These are phyloP conservation scores for Coleophoma crateriformis DNA, from an alignment of 2,329 filamentous ascomycete species.

Conservation along the genomic window DNA sequence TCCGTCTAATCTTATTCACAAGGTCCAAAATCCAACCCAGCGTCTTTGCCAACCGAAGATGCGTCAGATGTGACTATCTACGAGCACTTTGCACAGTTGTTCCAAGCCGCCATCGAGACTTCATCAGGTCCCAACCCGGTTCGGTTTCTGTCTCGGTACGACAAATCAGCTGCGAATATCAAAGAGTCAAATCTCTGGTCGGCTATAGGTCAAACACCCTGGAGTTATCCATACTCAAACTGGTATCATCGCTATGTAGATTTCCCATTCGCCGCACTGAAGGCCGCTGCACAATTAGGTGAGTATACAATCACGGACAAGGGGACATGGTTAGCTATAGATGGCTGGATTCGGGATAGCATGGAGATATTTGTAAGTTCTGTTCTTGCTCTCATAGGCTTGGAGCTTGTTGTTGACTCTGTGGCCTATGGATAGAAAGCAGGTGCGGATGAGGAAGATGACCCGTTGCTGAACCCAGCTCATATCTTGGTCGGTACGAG, in stretches of 20 bases:
- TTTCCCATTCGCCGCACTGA: constrained; percentile 39
- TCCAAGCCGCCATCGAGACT: constrained; percentile 29
- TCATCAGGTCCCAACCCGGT: constrained; percentile 26
- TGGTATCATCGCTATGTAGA: constrained; percentile 43
- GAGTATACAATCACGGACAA: constrained; percentile 43
- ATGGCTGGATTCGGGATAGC: constrained; percentile 25
- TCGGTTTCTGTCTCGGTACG: constrained; percentile 37
- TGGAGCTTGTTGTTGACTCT: neutral
- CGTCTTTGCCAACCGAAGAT: constrained; percentile 22
- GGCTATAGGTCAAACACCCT: constrained; percentile 39
- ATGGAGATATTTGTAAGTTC: constrained; percentile 27
- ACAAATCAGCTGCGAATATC: constrained; percentile 44
- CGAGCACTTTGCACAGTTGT: constrained; percentile 27
- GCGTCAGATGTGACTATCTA: constrained; percentile 19
- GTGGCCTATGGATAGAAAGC: constrained; percentile 17
- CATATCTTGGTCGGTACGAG: constrained; percentile 32
- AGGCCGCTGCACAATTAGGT: constrained; percentile 31
- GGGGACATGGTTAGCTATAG: constrained; percentile 37
- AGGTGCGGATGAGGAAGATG: constrained; percentile 27
- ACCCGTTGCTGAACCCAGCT: constrained; percentile 37
- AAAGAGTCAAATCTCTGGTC: constrained; percentile 40
- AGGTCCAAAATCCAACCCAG: constrained; percentile 27
- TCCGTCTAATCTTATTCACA: neutral
- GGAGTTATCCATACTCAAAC: constrained; percentile 35
- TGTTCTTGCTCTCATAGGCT: neutral